Evolutionary conservation across 1,284 basidiomycete species (phyloP).

Genomic region (Exobasidium rhododendri): DNA sequence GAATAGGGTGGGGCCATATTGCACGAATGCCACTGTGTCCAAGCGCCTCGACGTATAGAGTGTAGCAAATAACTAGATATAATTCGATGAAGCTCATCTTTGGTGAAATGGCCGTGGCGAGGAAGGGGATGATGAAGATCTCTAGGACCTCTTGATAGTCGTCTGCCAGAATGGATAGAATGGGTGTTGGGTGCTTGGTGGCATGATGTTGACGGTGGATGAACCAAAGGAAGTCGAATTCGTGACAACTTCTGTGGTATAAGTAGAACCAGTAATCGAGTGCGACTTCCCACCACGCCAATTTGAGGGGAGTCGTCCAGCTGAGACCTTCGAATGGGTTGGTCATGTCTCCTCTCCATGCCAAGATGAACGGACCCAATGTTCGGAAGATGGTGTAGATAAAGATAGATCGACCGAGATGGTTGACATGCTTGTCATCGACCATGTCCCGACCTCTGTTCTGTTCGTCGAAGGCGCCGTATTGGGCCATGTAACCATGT

Average conservation of each 20-base stretch:
- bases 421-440: constrained; percentile 49
- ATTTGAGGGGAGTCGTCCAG: constrained; percentile 40
- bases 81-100: constrained; percentile 45
- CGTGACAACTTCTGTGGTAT: constrained; percentile 44
- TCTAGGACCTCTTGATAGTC: constrained; percentile 36
- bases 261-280: constrained; percentile 45
- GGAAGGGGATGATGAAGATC: constrained; percentile 29
- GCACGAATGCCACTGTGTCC: constrained; percentile 49
- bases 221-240: constrained; percentile 37
- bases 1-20: constrained; percentile 37
- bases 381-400: constrained; percentile 51
- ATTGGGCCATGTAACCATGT: constrained; percentile 37
- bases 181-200: constrained; percentile 45
- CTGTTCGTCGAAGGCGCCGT: constrained; percentile 45
- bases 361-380: constrained; percentile 39
- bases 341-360: constrained; percentile 44
- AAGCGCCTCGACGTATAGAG: constrained; percentile 32
- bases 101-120: constrained; percentile 34
- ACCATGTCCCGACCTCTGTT: constrained; percentile 50
- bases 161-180: constrained; percentile 43
- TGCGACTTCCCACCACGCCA: constrained; percentile 43
- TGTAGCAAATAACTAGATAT: constrained; percentile 29
- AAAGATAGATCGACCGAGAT: constrained; percentile 46
- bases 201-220: constrained; percentile 42
- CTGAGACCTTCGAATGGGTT: constrained; percentile 37